Evolutionary conservation across 2,329 filamentous ascomycete species (phyloP), one percentile per base, ranked within the genome.

Genomic region (Fusarium sp.): DNA sequence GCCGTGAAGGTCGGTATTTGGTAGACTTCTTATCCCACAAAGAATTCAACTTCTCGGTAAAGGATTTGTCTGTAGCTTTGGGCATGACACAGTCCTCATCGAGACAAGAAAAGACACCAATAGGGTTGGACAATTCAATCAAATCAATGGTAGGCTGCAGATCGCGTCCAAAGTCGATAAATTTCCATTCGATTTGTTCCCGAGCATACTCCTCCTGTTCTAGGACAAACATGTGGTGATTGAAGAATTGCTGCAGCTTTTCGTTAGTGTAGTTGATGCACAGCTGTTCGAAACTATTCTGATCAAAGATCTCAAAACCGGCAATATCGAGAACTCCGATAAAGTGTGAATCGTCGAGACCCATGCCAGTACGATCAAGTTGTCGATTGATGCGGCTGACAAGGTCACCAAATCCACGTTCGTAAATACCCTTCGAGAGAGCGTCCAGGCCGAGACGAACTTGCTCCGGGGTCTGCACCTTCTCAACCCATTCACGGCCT

Each of bases 241-340:
- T 99, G 87, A 99, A 99, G 80, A 99, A 99, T 73, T 99, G 96
- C 77, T 99, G 96, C 8, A 99, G 88, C 80, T 98, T 99, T 80
- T 99, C 96, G 81, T 99, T 99, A 66, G 97, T 98, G 81, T 99
- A 99, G 81, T 99, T 99, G 86, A 99, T 99, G 84, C 96, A 99
- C 7, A 99, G 87, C 80, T 99, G 96, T 79, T 99, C 96, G 76
- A 99, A 99, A 83, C 95, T 98, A 83, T 99, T 99, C 75, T 93
- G 89, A 73, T 99, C 95, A 74, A 99, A 99, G 62, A 99, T 99
- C 78, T 99, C 96, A 80, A 99, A 99, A 64, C 96, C 96, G 69
- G 97, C 97, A 80, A 99, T 99, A 88, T 99, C 96, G 42, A 99
- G 90, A 10, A 99, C 96, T 55, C 96, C 96, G 71, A 99, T 99